Conservation (phyloP, 805 yeast species). For the Nakazawaea molendinolei region DNA sequence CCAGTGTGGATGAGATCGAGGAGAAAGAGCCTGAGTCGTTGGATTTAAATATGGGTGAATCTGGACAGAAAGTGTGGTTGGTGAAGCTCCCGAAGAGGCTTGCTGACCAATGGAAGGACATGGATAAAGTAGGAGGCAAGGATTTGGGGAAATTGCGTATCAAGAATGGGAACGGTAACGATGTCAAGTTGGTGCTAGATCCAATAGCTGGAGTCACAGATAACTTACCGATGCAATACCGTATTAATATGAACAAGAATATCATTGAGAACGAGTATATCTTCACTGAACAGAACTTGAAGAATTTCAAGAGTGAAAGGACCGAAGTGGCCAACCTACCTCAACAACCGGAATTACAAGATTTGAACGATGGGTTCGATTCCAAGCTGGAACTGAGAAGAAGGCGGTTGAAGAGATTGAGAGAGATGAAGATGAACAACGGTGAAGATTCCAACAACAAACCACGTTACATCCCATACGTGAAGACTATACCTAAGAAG, state of each 20-base stretch:
- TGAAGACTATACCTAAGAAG: slow-evolving; percentile 81
- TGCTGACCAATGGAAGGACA: slow-evolving; percentile 73
- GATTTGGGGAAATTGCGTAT: slow-evolving; percentile 78
- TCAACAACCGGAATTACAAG: slow-evolving; percentile 40
- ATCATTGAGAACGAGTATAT: slow-evolving; percentile 81
- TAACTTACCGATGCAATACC: slow-evolving; percentile 78
- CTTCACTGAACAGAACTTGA: slow-evolving; percentile 79
- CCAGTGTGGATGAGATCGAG: slow-evolving; percentile 36
- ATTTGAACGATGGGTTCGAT: slow-evolving; percentile 26
- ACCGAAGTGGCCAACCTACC: slow-evolving; percentile 49
- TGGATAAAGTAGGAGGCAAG: slow-evolving; percentile 58
- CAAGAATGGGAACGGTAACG: slow-evolving; percentile 36
- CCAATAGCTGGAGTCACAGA: slow-evolving; percentile 37
- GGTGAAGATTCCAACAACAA: slow-evolving; percentile 11
- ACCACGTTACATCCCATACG: slow-evolving; percentile 64
- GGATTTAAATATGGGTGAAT: slow-evolving; percentile 62
- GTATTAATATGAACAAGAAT: slow-evolving; percentile 68
- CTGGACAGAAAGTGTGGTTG: slow-evolving; percentile 79
- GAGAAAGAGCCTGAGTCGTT: slow-evolving; percentile 51
- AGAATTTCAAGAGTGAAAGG: slow-evolving; percentile 43
- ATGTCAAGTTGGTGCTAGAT: slow-evolving; percentile 52
- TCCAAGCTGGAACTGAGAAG: slow-evolving; percentile 14
- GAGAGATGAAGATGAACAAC: background rate
- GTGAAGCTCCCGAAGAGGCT: slow-evolving; percentile 85
- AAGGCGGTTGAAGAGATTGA: slow-evolving; percentile 8